Conservation (phyloP, 768 basidiomycete species). For the Termitomyces sp. region DNA sequence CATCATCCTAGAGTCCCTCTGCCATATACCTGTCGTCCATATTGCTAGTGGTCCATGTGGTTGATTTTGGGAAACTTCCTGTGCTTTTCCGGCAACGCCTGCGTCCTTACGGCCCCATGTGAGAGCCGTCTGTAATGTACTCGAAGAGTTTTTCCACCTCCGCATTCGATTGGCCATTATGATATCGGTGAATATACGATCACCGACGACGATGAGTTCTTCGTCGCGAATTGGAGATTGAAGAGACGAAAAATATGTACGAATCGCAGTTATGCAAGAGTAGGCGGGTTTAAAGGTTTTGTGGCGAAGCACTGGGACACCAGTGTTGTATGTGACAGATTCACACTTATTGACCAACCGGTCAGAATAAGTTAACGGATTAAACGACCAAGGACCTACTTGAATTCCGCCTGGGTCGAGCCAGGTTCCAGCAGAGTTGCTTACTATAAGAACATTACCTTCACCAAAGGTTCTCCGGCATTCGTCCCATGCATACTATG, state of each 20-base stretch:
- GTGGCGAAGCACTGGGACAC: conserved; percentile 82
- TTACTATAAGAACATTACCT: conserved; percentile 82
- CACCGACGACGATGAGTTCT: conserved; percentile 81
- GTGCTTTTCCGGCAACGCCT: conserved; percentile 22
- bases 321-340: conserved; percentile 72
- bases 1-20: conserved; percentile 56
- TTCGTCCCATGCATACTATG: conserved; percentile 71
- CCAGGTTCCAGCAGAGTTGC: conserved; percentile 88
- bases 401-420: conserved; percentile 76
- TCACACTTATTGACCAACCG: conserved; percentile 57
- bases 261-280: conserved; percentile 67
- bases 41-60: conserved; percentile 53
- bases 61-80: conserved; percentile 10
- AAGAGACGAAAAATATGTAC: conserved; percentile 67
- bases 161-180: conserved; percentile 79
- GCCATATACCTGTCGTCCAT: conserved; percentile 71
- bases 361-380: not conserved
- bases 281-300: conserved; percentile 73
- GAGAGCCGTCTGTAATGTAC: conserved; percentile 9
- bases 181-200: conserved; percentile 89
- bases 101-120: conserved; percentile 22
- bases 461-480: conserved; percentile 71
- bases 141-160: conserved; percentile 10
- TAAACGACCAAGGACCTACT: conserved; percentile 34
- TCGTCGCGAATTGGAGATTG: conserved; percentile 49